Percentiles rank a stretch among this genome's conserved stretches.
These are phyloP conservation scores for Colletotrichum destructivum DNA, from an alignment of 2,329 filamentous ascomycete genomes.

Conservation along the genomic window DNA sequence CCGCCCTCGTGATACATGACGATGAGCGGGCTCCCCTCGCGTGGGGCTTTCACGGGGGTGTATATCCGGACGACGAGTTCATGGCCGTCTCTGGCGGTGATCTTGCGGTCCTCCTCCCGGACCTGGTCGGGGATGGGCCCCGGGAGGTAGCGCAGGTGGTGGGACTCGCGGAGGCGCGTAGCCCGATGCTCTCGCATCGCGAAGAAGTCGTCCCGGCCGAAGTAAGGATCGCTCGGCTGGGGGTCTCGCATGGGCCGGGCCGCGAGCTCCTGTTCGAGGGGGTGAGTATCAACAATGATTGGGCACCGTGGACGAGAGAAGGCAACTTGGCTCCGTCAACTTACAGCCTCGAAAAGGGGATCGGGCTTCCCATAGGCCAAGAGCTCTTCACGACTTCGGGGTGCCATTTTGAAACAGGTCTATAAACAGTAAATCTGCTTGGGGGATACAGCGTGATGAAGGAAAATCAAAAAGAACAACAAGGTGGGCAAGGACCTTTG, in stretches of 20 bases:
- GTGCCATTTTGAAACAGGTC: neutral
- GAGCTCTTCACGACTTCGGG: slow-evolving; percentile 26
- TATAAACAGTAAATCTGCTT: neutral
- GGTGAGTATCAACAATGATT: neutral
- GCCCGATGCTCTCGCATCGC: slow-evolving; percentile 31
- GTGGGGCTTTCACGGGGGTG: slow-evolving; percentile 1
- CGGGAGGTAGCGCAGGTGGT: slow-evolving; percentile 32
- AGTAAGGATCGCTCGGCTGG: slow-evolving; percentile 21
- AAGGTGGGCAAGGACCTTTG: no score
- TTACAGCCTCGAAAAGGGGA: slow-evolving; percentile 20
- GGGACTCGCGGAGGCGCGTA: slow-evolving; percentile 25
- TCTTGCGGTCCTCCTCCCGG: slow-evolving; percentile 31
- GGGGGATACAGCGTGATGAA: accelerated
- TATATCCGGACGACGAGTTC: slow-evolving; percentile 22
- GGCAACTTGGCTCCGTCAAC: neutral
- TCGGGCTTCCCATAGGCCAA: slow-evolving; percentile 21
- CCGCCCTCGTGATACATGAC: slow-evolving; percentile 39
- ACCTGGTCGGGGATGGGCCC: slow-evolving; percentile 26
- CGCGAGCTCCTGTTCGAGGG: slow-evolving; percentile 18
- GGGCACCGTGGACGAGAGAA: no score
- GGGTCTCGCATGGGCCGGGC: slow-evolving; percentile 17
- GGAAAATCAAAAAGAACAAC: no score
- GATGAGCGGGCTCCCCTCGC: slow-evolving; percentile 27
- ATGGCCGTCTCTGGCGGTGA: slow-evolving; percentile 21
- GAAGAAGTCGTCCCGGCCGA: slow-evolving; percentile 19